Evolutionary conservation across 768 basidiomycete genomes (phyloP).

Genomic region (Suillus subaureus): DNA sequence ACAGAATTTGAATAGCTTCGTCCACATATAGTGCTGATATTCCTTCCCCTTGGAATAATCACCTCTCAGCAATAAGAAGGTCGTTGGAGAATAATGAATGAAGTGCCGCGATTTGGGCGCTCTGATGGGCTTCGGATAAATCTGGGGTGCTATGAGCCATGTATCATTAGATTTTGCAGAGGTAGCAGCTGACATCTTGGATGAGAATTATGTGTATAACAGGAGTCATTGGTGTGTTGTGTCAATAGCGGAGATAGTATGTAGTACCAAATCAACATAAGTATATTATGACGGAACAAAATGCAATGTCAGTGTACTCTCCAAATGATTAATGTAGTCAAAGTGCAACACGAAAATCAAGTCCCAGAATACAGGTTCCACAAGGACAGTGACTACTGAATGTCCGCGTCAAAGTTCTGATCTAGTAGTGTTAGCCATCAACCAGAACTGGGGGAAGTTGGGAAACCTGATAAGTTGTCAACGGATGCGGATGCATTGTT

Average conservation of each 20-base stretch:
- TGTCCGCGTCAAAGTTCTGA: neutral
- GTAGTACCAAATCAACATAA: neutral
- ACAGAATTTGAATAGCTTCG: neutral
- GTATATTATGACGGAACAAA: conserved; percentile 23
- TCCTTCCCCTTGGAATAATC: conserved; percentile 33
- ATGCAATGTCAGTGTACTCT: conserved; percentile 1
- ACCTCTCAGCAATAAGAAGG: conserved; percentile 32
- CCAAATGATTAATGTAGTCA: conserved; percentile 1
- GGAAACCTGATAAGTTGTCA: neutral
- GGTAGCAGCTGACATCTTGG: neutral
- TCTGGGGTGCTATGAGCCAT: conserved; percentile 1
- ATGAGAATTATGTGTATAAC: neutral
- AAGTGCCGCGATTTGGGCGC: neutral
- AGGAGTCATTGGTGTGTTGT: neutral
- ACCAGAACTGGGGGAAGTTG: neutral
- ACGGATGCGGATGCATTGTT: conserved; percentile 22
- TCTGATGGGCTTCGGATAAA: conserved; percentile 18
- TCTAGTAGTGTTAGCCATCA: neutral
- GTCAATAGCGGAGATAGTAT: neutral
- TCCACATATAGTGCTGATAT: conserved; percentile 21
- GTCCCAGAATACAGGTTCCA: conserved; percentile 3
- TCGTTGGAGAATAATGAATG: conserved; percentile 27
- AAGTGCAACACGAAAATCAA: neutral
- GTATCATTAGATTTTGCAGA: neutral
- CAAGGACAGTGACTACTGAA: neutral